Evolutionary conservation across 2,329 filamentous ascomycete genomes (phyloP).

Genomic region (Arthrobotrys megalospora): DNA sequence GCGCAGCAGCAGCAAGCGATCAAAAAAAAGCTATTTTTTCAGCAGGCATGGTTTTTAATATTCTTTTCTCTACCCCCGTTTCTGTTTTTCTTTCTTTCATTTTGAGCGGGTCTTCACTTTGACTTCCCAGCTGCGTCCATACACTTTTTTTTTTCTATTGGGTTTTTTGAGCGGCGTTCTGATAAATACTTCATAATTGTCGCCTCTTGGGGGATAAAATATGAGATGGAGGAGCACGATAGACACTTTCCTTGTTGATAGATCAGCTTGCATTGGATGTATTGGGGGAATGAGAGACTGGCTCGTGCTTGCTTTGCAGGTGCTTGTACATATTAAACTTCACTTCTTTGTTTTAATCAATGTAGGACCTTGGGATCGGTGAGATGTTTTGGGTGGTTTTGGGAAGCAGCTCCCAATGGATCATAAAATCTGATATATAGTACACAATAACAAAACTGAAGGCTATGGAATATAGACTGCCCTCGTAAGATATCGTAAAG

Average conservation of each 20-base stretch:
- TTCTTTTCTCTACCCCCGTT: not conserved
- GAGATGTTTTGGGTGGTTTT: too few relatives aligned
- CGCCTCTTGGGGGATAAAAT: slow-evolving; percentile 11
- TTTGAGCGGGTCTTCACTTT: slow-evolving; percentile 25
- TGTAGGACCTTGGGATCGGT: too few relatives aligned
- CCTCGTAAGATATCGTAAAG: not conserved
- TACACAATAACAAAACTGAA: not conserved
- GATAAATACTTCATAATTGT: slow-evolving; percentile 20
- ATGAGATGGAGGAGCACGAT: not conserved
- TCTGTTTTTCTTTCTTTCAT: not conserved
- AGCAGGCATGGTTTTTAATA: slow-evolving; percentile 15
- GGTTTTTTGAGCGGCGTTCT: slow-evolving; percentile 40
- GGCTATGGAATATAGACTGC: not conserved
- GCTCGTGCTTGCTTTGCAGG: not conserved
- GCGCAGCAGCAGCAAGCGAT: not conserved
- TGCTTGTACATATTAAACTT: slow-evolving; percentile 23
- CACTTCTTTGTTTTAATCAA: too few relatives aligned
- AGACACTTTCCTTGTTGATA: slow-evolving; percentile 28
- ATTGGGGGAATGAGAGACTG: slow-evolving; percentile 8
- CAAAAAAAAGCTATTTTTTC: slow-evolving; percentile 35
- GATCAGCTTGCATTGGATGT: slow-evolving; percentile 20
- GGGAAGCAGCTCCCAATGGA: not conserved
- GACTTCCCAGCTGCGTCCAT: slow-evolving; percentile 4
- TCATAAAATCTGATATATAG: not conserved
- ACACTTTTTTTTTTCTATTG: not conserved